These are phyloP conservation scores for Yamadazyma sp. DNA, from an alignment of 805 yeast genomes.

Conservation along the genomic window DNA sequence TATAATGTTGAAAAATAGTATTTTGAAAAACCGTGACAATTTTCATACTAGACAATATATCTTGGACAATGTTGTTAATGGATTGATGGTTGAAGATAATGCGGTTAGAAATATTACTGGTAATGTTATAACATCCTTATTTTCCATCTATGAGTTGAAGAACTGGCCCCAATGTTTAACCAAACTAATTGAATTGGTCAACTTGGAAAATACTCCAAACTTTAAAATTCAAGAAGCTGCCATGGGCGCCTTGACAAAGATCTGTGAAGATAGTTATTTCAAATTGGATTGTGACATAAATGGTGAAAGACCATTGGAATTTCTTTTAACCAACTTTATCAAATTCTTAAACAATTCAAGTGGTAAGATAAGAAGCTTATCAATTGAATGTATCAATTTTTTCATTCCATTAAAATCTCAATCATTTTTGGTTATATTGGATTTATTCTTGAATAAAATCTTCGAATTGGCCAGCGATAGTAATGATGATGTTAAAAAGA, in stretches of 20 bases:
- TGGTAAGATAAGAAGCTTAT: constrained; percentile 54
- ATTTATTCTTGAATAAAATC: constrained; percentile 59
- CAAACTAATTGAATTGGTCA: constrained; percentile 60
- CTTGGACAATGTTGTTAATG: constrained; percentile 47
- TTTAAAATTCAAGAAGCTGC: constrained; percentile 62
- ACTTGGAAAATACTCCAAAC: constrained; percentile 14
- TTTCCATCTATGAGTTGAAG: constrained; percentile 62
- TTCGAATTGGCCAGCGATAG: constrained; percentile 68
- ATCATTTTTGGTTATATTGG: constrained; percentile 60
- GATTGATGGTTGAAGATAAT: constrained; percentile 52
- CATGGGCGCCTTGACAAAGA: constrained; percentile 75
- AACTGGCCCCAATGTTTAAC: constrained; percentile 77
- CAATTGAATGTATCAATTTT: constrained; percentile 73
- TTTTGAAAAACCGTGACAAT: constrained; percentile 37
- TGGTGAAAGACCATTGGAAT: constrained; percentile 65
- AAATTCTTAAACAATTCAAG: constrained; percentile 41
- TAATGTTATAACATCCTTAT: constrained; percentile 80
- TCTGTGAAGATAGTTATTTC: constrained; percentile 82
- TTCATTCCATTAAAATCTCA: constrained; percentile 70
- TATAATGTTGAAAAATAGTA: constrained; percentile 71
- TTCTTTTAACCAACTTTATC: constrained; percentile 59
- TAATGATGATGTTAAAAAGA: constrained; percentile 59
- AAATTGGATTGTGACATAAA: constrained; percentile 62
- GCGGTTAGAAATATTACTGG: constrained; percentile 87
- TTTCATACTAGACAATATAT: constrained; percentile 28